Conservation (phyloP, 768 basidiomycete species). For the Mycena olivaceomarginata region DNA sequence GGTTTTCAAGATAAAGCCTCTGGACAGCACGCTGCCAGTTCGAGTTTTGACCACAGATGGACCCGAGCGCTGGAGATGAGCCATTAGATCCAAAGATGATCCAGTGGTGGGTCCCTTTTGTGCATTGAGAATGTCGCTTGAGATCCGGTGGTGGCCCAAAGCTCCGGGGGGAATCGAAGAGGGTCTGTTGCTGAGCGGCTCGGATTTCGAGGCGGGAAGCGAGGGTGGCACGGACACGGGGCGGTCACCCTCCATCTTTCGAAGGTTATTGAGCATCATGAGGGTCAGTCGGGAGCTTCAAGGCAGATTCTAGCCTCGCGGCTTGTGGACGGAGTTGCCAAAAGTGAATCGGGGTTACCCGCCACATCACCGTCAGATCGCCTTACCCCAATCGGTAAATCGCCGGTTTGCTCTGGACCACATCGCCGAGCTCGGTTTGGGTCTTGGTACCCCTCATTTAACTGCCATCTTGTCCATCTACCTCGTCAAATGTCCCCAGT, state of each 20-base stretch:
- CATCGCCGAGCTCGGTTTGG: too few relatives aligned
- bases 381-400: neutral
- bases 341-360: neutral
- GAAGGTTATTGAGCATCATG: constrained; percentile 46
- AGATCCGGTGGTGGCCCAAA: constrained; percentile 35
- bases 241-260: constrained; percentile 35
- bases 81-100: constrained; percentile 75
- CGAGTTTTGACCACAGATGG: constrained; percentile 89
- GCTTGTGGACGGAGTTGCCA: neutral
- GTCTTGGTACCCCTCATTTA: neutral
- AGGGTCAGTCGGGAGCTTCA: constrained; percentile 2
- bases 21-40: constrained; percentile 87
- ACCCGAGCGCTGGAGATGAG: constrained; percentile 78
- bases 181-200: constrained; percentile 44
- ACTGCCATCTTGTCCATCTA: neutral
- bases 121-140: constrained; percentile 24
- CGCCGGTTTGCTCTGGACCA: neutral
- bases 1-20: constrained; percentile 96
- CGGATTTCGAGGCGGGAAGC: constrained; percentile 41
- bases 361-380: too few relatives aligned
- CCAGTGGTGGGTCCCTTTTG: constrained; percentile 26
- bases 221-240: constrained; percentile 42
- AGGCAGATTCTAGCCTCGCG: constrained; percentile 23
- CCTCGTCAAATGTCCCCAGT: constrained; percentile 46
- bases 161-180: constrained; percentile 48